A percentile compares a stretch with the other conserved stretches of the same genome.
Evolutionary conservation across 768 basidiomycete genomes (phyloP).

Genomic region (Crassisporium funariophilum): DNA sequence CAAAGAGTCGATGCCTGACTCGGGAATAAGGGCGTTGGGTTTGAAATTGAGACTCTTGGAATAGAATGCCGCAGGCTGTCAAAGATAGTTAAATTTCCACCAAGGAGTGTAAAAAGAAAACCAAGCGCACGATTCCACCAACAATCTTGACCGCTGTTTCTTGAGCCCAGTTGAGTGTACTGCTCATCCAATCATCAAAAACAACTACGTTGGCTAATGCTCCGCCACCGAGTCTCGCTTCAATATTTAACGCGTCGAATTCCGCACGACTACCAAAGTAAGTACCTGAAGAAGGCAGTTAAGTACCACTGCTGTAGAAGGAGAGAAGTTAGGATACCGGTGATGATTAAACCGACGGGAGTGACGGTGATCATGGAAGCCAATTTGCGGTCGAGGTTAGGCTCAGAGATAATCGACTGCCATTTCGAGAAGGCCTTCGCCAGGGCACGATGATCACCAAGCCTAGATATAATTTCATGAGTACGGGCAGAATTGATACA

Average conservation of each 20-base stretch:
- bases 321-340: background rate
- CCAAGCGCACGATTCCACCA: slow-evolving; percentile 5
- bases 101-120: background rate
- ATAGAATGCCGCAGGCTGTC: slow-evolving; percentile 6
- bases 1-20: background rate
- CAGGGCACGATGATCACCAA: slow-evolving; percentile 1
- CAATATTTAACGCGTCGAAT: slow-evolving; percentile 1
- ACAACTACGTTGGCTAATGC: background rate
- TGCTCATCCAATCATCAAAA: slow-evolving; percentile 4
- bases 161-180: slow-evolving; percentile 7
- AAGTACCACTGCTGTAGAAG: background rate
- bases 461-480: background rate
- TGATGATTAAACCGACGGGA: slow-evolving; percentile 1
- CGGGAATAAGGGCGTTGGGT: slow-evolving; percentile 1
- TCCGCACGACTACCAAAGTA: slow-evolving; percentile 9
- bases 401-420: slow-evolving; percentile 3
- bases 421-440: slow-evolving; percentile 8
- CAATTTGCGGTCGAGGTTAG: slow-evolving; percentile 8
- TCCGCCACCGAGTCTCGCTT: background rate
- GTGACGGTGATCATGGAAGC: slow-evolving; percentile 4
- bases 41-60: slow-evolving; percentile 8
- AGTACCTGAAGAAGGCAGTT: slow-evolving; percentile 1
- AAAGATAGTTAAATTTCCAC: too few species aligned
- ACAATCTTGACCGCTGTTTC: slow-evolving; percentile 1
- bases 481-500: background rate